These are phyloP conservation scores for Tolypocladium inflatum DNA, from an alignment of 2,329 filamentous ascomycete genomes.

Conservation along the genomic window DNA sequence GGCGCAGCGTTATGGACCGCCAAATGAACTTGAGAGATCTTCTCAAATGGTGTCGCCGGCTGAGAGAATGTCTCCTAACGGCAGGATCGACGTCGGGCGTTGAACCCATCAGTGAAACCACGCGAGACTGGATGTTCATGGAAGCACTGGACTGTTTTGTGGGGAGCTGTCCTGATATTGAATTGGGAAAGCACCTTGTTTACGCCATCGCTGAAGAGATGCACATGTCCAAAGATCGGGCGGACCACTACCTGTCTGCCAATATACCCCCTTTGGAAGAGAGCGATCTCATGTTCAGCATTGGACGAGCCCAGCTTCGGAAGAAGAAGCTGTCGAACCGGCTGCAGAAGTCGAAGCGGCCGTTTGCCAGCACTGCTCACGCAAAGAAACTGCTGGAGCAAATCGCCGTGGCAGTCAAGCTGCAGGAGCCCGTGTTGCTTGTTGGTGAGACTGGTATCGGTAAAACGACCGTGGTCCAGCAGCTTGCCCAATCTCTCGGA, in stretches of 20 bases:
- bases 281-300: conserved; percentile 42
- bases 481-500: conserved; percentile 74
- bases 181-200: conserved; percentile 50
- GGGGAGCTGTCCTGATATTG: conserved; percentile 62
- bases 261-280: conserved; percentile 64
- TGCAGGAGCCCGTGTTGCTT: conserved; percentile 81
- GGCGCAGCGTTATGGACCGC: conserved; percentile 34
- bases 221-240: conserved; percentile 73
- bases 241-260: conserved; percentile 65
- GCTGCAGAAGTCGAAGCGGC: conserved; percentile 44
- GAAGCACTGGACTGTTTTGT: conserved; percentile 91
- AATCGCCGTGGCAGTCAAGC: conserved; percentile 70
- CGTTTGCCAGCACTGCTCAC: conserved; percentile 83
- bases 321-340: conserved; percentile 44
- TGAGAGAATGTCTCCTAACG: conserved; percentile 55
- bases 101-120: conserved; percentile 63
- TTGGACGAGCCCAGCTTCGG: conserved; percentile 57
- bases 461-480: conserved; percentile 94
- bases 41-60: conserved; percentile 80
- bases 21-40: conserved; percentile 68
- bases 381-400: conserved; percentile 81
- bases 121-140: conserved; percentile 78
- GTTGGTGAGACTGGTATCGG: conserved; percentile 99
- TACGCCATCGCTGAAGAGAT: conserved; percentile 74
- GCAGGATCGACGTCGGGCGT: conserved; percentile 55